Evolutionary conservation across 495 filamentous ascomycete species (phyloP), one percentile per base, ranked within the genome.

Genomic region (Bryoglossum gracile): DNA sequence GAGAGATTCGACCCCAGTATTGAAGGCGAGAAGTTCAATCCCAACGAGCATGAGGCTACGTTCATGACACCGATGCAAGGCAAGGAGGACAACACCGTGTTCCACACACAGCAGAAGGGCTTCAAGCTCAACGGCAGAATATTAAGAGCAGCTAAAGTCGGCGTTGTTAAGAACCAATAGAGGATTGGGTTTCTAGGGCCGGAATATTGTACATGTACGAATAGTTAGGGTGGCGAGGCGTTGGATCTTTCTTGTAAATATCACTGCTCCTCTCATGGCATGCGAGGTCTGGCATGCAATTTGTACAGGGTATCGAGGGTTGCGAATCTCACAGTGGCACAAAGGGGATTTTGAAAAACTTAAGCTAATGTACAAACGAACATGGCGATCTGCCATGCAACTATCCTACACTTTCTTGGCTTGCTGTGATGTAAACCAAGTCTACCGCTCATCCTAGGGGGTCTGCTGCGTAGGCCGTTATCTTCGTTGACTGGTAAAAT

Each of bases 91-190:
- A 89, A 89, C 60, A 84, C 80, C 35, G 86, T 95, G 51, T 91
- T 97, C 69, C 81, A 84, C 64, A 86, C 85, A 24, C 89, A 95
- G 77, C 86, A 87, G 74, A 97, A 95, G 74, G 92, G 92, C 34
- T 98, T 92, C 70, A 73, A 74, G 58, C 73, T 96, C 43, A 96
- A 98, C 65, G 92, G 92, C 50, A 72, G 92, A 56, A 75, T 95
- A 40, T 68, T 98, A 51, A 79, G 92, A 71, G 85, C 91, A 51
- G 87, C 91, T 55, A 94, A 97, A 77, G 91, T 97, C 46, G 91
- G 91, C 56, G 86, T 97, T 48, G 91, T 94, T 48, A 78, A 76
- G 69, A 75, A 72, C 63, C 60, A 65, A 57, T 74, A 53, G 36
- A 46, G 8, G 16, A 28, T 4, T 21, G 4, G 3, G 35, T 35